These are phyloP conservation scores for Strigomonas oncopelti DNA, from an alignment of 208 protist genomes.

Conservation along the genomic window DNA sequence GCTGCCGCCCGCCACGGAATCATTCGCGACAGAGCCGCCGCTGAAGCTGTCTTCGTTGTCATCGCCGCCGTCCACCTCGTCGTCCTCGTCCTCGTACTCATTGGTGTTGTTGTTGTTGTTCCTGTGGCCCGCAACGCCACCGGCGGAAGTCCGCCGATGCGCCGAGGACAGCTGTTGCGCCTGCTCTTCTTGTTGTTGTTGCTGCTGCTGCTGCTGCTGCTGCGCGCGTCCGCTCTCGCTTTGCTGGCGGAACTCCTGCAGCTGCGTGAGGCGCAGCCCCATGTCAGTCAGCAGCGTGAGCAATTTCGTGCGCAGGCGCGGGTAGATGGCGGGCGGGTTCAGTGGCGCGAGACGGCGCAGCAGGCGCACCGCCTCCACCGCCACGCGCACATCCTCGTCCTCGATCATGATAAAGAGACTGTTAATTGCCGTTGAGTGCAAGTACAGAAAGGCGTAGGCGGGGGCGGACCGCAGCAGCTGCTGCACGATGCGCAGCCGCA, in stretches of 20 bases:
- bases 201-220: constrained; percentile 1
- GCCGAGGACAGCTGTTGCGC: constrained; percentile 3
- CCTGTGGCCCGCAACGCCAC: not conserved
- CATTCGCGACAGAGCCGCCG: not conserved
- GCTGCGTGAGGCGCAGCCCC: constrained; percentile 10
- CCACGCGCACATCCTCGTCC: constrained; percentile 59
- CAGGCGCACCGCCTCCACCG: constrained; percentile 52
- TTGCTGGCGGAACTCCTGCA: constrained; percentile 3
- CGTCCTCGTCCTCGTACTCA: not conserved
- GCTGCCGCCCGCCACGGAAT: not conserved
- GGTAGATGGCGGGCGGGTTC: constrained; percentile 56
- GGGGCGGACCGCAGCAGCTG: not conserved
- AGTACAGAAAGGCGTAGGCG: constrained; percentile 36
- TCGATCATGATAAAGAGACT: constrained; percentile 64
- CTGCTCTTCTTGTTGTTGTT: not conserved
- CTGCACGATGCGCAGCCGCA: constrained; percentile 2
- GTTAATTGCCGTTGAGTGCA: constrained; percentile 54
- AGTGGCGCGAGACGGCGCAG: constrained; percentile 58
- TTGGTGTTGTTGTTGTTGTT: constrained; percentile 1
- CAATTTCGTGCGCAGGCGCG: constrained; percentile 63
- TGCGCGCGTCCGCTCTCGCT: not conserved
- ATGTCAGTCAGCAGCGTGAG: constrained; percentile 52
- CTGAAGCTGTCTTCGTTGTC: not conserved
- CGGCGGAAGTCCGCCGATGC: too few species aligned
- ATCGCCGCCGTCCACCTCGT: not conserved